Conservation (phyloP, 805 yeast species). For the Phaffomyces thermotolerans region DNA sequence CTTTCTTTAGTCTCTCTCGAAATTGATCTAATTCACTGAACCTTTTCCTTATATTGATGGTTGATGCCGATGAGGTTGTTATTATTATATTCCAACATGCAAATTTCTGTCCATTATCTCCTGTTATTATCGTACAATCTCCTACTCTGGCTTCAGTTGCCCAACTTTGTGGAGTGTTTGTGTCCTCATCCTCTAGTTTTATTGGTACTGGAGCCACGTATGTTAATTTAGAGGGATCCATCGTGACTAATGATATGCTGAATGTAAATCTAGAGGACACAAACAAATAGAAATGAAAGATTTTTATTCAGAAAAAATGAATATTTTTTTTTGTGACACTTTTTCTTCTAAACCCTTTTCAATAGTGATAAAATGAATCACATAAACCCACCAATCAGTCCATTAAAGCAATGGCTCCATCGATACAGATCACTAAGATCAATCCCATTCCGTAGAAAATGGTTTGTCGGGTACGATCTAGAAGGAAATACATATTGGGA, state of each 20-base stretch:
- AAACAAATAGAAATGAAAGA: not conserved
- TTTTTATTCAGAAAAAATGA: not conserved
- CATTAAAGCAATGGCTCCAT: constrained; percentile 42
- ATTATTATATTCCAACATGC: constrained; percentile 36
- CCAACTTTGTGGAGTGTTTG: constrained; percentile 26
- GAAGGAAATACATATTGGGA: constrained; percentile 87
- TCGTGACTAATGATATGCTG: not conserved
- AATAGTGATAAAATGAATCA: constrained; percentile 35
- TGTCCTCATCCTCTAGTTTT: constrained; percentile 27
- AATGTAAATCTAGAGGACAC: no score
- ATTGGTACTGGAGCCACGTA: constrained; percentile 36
- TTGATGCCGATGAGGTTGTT: constrained; percentile 26
- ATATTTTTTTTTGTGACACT: not conserved
- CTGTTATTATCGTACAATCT: constrained; percentile 32
- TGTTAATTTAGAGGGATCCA: constrained; percentile 7
- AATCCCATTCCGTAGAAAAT: constrained; percentile 62
- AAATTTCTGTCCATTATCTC: constrained; percentile 31
- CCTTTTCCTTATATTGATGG: constrained; percentile 44
- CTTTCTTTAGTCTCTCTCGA: constrained; percentile 29
- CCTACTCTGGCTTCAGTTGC: constrained; percentile 32
- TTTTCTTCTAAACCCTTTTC: no score
- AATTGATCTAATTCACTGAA: constrained; percentile 57
- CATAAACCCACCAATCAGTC: constrained; percentile 40
- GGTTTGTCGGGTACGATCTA: constrained; percentile 65
- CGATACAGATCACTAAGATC: constrained; percentile 42